Percentiles rank a stretch among this genome's conserved stretches.
phyloP scores from a whole-genome alignment of 2,329 filamentous ascomycete species.

The Xylariaceae sp. region DNA sequence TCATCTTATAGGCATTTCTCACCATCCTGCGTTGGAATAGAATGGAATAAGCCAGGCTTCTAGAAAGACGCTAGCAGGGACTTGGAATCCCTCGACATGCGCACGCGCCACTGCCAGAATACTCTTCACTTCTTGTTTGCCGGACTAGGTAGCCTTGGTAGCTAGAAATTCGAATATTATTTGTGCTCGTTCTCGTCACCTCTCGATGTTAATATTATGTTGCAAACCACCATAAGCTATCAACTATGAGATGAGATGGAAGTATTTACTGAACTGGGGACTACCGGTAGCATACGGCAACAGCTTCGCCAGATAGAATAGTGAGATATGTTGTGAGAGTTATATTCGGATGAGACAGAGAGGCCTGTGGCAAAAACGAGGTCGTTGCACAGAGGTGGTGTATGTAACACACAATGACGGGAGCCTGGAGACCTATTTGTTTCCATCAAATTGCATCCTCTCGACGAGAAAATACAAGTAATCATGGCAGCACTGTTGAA shows the following conservation, averaged over 20 bases:
- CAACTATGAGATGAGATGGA: no score
- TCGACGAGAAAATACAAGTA: no score
- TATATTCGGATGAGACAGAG: not conserved
- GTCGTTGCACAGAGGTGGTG: not conserved
- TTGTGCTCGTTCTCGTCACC: no score
- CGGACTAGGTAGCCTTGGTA: no score
- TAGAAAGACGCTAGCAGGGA: conserved; percentile 26
- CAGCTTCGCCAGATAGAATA: not conserved
- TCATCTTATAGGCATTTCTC: no score
- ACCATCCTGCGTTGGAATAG: no score
- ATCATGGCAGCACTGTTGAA: no score
- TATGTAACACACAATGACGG: not conserved
- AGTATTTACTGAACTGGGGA: no score
- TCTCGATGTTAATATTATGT: no score
- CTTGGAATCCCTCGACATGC: conserved; percentile 6
- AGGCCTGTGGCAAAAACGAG: no score
- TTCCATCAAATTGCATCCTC: not conserved
- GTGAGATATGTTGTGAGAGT: not conserved
- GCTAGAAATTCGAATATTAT: no score
- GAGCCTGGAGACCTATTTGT: not conserved
- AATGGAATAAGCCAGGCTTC: conserved; percentile 25
- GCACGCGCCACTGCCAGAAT: not conserved
- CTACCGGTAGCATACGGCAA: not conserved
- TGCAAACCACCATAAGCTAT: no score
- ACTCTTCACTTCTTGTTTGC: not conserved